Evolutionary conservation across 257 asterid species (phyloP).

Genomic region (Nicotiana sylvestris): DNA sequence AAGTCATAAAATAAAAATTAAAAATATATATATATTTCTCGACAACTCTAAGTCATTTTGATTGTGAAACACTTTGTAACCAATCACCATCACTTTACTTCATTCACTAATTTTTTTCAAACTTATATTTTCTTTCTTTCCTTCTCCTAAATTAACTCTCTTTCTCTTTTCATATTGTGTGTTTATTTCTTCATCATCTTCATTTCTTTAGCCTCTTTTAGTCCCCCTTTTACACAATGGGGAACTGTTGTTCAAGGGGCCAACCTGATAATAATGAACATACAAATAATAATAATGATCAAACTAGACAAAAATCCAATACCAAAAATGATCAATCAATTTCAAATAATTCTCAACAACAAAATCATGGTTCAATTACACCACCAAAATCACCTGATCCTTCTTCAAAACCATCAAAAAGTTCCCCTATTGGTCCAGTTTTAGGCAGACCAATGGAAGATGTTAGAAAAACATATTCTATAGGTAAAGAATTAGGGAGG

Average conservation of each 20-base stretch:
- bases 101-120: not conserved
- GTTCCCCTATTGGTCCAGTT: conserved; percentile 53
- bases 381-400: conserved; percentile 26
- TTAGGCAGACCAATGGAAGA: conserved; percentile 90
- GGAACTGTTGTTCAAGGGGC: conserved; percentile 17
- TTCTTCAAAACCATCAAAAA: conserved; percentile 33
- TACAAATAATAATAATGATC: not conserved
- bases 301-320: not conserved
- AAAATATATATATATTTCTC: too few species aligned
- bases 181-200: conserved; percentile 5
- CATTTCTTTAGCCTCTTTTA: not conserved
- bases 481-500: conserved; percentile 86
- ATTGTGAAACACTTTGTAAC: too few species aligned
- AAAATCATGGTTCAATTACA: not conserved
- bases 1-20: too few species aligned
- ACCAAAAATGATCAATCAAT: not conserved
- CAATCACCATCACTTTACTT: not conserved
- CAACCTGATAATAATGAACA: not conserved
- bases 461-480: conserved; percentile 42
- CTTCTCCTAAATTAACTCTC: conserved; percentile 6
- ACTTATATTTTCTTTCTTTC: not conserved
- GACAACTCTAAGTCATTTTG: too few species aligned
- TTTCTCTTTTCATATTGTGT: not conserved
- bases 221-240: conserved; percentile 9
- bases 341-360: not conserved